Evolutionary conservation across 2,329 filamentous ascomycete species (phyloP), one percentile per base, ranked within the genome.

Genomic region (Drechslerella dactyloides): DNA sequence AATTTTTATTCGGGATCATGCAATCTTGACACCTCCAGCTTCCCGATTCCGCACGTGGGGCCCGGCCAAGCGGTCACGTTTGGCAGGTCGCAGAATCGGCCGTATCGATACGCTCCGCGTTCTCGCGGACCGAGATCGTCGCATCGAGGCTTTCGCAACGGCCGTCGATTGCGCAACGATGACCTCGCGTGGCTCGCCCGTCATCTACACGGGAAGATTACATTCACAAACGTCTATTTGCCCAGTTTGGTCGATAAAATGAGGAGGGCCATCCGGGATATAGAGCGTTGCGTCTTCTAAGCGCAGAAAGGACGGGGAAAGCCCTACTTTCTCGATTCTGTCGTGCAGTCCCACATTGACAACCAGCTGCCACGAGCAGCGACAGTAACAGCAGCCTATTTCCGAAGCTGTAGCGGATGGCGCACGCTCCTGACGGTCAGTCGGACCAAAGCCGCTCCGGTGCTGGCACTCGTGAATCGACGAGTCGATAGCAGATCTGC

Each of bases 71-170:
- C 51, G 21, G 33, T 48, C 44, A 23, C 44, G 44, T 37, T 53
- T 21, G 56, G 58, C 15, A 48, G 44, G 44, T 62, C n/a, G 33
- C 46, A 63, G 58, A 63, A 69, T 50, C 42, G 53, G 30, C 66
- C 66, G 66, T 70, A 70, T 70, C 66, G 66, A 70, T 64, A 70
- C 66, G 59, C 59, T 52, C 65, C 40, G 58, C 53, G 17, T 42
- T 58, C 57, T 58, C 40, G 8, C 50, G 21, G 42, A 17, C 11
- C 40, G 56, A 46, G 33, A 62, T 62, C 57, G 51, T 62, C 57
- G 64, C 64, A 51, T 69, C 64, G 64, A 69, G 33, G n/a, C n/a
- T 27, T 19, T 62, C 57, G 56, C 56, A 69, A 57, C 57, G 52
- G 44, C 51, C 59, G 59, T 23, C 1, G 23, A 48, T 68, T 62